These are phyloP conservation scores for Gloeopeniophorella convolvens DNA, from an alignment of 768 basidiomycete species.

Conservation along the genomic window DNA sequence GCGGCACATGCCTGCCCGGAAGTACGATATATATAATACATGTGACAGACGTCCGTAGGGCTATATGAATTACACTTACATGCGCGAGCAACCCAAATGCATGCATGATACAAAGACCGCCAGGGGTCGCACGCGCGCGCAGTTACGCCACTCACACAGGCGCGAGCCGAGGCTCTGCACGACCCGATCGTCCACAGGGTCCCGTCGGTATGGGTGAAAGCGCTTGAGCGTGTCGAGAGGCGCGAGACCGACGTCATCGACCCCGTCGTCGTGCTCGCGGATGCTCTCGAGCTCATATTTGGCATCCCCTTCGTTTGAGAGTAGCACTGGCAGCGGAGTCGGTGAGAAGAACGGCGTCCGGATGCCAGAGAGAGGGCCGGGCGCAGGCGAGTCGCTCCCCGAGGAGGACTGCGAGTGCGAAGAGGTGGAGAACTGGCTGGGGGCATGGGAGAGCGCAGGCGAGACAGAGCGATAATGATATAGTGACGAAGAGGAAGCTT, in stretches of 20 bases:
- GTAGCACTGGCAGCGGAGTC: conserved; percentile 3
- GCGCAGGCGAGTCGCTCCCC: conserved; percentile 15
- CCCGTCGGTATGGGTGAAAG: conserved; percentile 50
- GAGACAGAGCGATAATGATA: conserved; percentile 7
- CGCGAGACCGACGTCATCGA: conserved; percentile 39
- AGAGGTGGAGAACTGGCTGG: conserved; percentile 14
- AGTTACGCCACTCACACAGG: conserved; percentile 1
- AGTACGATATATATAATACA: conserved; percentile 9
- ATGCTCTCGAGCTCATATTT: conserved; percentile 13
- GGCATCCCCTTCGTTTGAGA: conserved; percentile 3
- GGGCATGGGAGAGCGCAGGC: conserved; percentile 16
- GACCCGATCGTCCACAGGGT: conserved; percentile 56
- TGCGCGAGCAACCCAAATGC: not conserved
- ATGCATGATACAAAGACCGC: not conserved
- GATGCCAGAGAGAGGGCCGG: conserved; percentile 5
- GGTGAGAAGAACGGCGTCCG: conserved; percentile 14
- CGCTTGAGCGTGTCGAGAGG: conserved; percentile 52
- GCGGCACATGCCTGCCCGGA: not conserved
- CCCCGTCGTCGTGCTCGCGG: conserved; percentile 4
- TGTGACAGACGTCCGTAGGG: not conserved
- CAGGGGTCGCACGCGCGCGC: not conserved
- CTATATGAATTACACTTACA: conserved; percentile 7
- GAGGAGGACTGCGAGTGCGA: conserved; percentile 19
- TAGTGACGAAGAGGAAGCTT: not conserved
- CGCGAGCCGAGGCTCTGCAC: conserved; percentile 27